Evolutionary conservation across 257 asterid genomes (phyloP).

Genomic region (Handroanthus guayacan): DNA sequence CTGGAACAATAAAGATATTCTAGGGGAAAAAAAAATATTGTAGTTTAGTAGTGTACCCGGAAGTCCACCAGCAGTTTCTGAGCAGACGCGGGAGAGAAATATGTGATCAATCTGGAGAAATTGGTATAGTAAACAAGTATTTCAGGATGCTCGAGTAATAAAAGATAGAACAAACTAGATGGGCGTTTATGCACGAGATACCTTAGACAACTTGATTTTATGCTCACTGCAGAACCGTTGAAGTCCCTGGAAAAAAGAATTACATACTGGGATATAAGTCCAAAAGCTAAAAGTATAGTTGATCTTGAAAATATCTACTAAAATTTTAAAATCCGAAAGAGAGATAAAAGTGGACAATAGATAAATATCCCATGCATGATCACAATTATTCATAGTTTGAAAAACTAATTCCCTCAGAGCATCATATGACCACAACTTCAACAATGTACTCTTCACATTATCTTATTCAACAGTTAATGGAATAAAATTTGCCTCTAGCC

Average conservation of each 20-base stretch:
- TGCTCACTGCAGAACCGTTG: slow-evolving; percentile 97
- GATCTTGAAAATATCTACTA: neutral
- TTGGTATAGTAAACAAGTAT: slow-evolving; percentile 9
- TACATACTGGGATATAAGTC: slow-evolving; percentile 26
- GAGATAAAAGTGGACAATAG: neutral
- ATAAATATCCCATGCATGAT: neutral
- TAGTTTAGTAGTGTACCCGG: slow-evolving; percentile 62
- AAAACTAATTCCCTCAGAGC: neutral
- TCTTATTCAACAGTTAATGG: slow-evolving; percentile 19
- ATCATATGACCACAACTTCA: slow-evolving; percentile 9
- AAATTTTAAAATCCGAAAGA: slow-evolving; percentile 13
- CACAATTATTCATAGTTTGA: slow-evolving; percentile 1
- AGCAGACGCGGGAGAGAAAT: slow-evolving; percentile 93
- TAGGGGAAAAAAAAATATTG: neutral
- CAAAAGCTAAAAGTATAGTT: slow-evolving; percentile 7
- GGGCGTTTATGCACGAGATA: slow-evolving; percentile 32
- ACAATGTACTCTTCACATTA: neutral
- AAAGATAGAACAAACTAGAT: slow-evolving; percentile 2
- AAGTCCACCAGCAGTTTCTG: slow-evolving; percentile 99
- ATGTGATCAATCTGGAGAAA: slow-evolving; percentile 89
- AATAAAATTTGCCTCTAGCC: neutral
- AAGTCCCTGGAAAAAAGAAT: slow-evolving; percentile 75
- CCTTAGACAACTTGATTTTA: slow-evolving; percentile 93
- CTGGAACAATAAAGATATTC: neutral
- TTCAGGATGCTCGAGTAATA: slow-evolving; percentile 1